These are phyloP conservation scores for slime mould (Dictyostelium discoideum) DNA, from an alignment of 78 protist species.

Conservation along the genomic window DNA sequence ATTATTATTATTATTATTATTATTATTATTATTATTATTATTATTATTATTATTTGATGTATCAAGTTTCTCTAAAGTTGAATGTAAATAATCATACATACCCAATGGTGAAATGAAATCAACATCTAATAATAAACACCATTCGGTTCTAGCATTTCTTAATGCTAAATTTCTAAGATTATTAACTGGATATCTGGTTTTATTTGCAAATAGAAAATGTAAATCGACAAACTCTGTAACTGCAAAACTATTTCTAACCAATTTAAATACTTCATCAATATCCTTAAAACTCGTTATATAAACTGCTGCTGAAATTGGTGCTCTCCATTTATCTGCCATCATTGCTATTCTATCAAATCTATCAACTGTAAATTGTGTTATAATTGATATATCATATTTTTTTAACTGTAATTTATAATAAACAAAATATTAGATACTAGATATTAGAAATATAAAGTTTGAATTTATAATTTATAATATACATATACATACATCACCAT, in stretches of 20 bases:
- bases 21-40: too few relatives aligned
- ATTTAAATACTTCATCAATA: background rate
- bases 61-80: background rate
- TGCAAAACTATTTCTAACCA: conserved; percentile 3
- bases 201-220: conserved; percentile 43
- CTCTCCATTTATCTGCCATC: conserved; percentile 80
- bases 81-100: background rate
- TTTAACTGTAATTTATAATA: too few relatives aligned
- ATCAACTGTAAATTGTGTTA: conserved; percentile 64
- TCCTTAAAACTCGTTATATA: conserved; percentile 6
- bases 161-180: conserved; percentile 67
- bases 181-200: conserved; percentile 68
- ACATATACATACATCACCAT: conserved; percentile 52
- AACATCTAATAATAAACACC: conserved; percentile 45
- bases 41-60: background rate
- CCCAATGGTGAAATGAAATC: conserved; percentile 42
- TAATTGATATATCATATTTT: conserved; percentile 21
- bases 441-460: too few relatives aligned
- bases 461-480: too few relatives aligned
- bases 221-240: conserved; percentile 33
- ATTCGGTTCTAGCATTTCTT: conserved; percentile 17
- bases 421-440: too few relatives aligned
- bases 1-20: too few relatives aligned
- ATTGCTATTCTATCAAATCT: conserved; percentile 47
- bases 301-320: conserved; percentile 71